phyloP scores from a whole-genome alignment of 2,329 filamentous ascomycete genomes.

The Ascochyta lentis region DNA sequence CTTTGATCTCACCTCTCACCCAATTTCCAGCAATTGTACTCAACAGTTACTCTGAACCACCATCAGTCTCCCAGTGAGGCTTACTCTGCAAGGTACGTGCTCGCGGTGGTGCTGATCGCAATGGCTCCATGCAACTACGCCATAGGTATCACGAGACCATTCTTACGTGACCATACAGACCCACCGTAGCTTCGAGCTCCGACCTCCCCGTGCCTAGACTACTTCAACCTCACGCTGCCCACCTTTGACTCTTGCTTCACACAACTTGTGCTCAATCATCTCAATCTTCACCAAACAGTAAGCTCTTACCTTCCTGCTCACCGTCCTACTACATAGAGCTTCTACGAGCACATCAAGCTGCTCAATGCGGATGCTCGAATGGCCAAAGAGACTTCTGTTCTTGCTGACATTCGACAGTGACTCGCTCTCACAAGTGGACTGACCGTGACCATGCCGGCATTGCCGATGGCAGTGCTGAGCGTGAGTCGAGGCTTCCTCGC shows the following conservation, averaged over 20 bases:
- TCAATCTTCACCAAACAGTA: conserved; percentile 38
- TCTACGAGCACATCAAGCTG: neutral
- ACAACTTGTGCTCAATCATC: conserved; percentile 27
- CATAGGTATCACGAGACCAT: conserved; percentile 41
- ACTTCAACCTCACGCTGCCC: conserved; percentile 34
- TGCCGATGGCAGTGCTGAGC: conserved; percentile 73
- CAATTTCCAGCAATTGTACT: conserved; percentile 1
- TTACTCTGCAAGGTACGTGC: conserved; percentile 39
- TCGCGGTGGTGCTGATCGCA: conserved; percentile 25
- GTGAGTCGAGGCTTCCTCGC: conserved; percentile 79
- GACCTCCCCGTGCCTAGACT: conserved; percentile 36
- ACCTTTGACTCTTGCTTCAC: conserved; percentile 20
- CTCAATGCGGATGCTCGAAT: neutral
- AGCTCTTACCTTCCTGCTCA: conserved; percentile 20
- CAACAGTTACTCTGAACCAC: neutral
- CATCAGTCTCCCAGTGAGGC: conserved; percentile 5
- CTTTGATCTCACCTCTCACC: conserved; percentile 23
- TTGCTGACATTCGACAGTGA: conserved; percentile 68
- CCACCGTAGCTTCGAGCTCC: conserved; percentile 35
- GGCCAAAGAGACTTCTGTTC: neutral
- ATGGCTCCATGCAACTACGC: conserved; percentile 29
- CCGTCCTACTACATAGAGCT: conserved; percentile 13
- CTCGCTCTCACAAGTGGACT: conserved; percentile 94
- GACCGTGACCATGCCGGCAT: conserved; percentile 87
- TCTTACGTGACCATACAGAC: conserved; percentile 33